Percentiles rank a stretch among this genome's conserved stretches.
Conservation (phyloP, 2,329 filamentous ascomycete species). For the Fusarium udum region DNA sequence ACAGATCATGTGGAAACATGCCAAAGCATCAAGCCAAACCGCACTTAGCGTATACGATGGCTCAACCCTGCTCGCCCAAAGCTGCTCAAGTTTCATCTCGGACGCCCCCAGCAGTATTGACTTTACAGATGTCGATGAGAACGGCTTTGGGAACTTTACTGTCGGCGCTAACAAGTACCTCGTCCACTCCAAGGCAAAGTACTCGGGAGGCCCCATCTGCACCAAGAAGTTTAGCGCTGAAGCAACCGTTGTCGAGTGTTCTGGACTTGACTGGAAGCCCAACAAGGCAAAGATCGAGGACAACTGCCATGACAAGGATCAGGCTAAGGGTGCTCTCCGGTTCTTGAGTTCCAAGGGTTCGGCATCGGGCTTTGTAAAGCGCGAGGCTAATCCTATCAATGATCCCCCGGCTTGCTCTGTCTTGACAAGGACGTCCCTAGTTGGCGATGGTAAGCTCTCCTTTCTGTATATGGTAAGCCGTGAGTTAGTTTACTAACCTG, state of each 20-base stretch:
- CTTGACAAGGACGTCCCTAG: neutral
- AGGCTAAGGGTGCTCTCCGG: neutral
- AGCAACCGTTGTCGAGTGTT: neutral
- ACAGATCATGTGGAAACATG: neutral
- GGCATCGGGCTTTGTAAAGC: neutral
- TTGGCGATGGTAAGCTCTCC: neutral
- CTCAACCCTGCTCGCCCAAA: neutral
- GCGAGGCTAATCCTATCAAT: neutral
- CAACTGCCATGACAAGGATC: neutral
- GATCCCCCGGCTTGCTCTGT: neutral
- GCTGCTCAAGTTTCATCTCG: neutral
- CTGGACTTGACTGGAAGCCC: neutral
- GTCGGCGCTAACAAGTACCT: neutral
- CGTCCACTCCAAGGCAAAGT: neutral
- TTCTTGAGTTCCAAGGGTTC: neutral
- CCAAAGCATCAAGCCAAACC: neutral
- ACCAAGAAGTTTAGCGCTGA: neutral
- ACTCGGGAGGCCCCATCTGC: neutral
- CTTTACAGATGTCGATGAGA: neutral
- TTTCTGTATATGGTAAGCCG: neutral
- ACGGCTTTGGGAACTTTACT: conserved; percentile 4
- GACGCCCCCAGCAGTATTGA: neutral
- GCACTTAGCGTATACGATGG: neutral
- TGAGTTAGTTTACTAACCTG: neutral
- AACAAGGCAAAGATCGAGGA: neutral